Base-by-base conservation (phyloP, 441 rosid species). In the Brassica balearica region DNA sequence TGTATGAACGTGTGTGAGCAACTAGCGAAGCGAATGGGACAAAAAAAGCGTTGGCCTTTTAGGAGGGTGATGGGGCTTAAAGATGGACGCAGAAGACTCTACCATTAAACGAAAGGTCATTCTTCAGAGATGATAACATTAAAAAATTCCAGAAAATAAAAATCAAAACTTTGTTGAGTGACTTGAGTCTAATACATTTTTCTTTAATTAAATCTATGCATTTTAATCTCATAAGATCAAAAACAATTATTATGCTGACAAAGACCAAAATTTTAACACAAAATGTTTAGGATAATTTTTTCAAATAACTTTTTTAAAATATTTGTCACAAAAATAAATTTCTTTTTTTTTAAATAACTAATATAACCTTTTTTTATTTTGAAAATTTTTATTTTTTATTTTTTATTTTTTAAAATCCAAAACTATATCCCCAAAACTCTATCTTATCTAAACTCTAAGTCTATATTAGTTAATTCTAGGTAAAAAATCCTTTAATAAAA, bases 61-160 rank as follows among this genome's bases (percentile, higher is more conserved):
- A 75, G 38, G 48, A 17, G 76, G 76, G 34, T 80, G 60, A 73
- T 74, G 78, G 66, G 82, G n/a, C 43, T 48, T 25, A 22, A 6
- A 17, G 55, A 58, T 64, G 72, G 56, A 15, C 36, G 6, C 6
- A 6, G 19, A 34, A 34, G 48, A 14, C 78, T 74, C 76, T 75
- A 70, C 34, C 43, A 9, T 43, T 43, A 10, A 19, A 10, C 79
- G 76, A 80, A 80, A 80, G 82, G 82, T 80, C 82, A 75, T 2
- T 58, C 43, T 20, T 10, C 17, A 38, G 20, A 64, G 15, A 64
- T 5, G 71, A 74, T 34, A 34, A 38, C 2, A n/a, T 51, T 51
- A n/a, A 51, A 51, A 51, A 51, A 51, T n/a, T n/a, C 56, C 8
- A n/a, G 19, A 51, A 51, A n/a, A 1, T 4, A 0, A 5, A 46